A percentile compares a stretch with the other conserved stretches of the same genome.
Evolutionary conservation across 2,329 filamentous ascomycete species (phyloP).

Genomic region (Neonectria coccinea): DNA sequence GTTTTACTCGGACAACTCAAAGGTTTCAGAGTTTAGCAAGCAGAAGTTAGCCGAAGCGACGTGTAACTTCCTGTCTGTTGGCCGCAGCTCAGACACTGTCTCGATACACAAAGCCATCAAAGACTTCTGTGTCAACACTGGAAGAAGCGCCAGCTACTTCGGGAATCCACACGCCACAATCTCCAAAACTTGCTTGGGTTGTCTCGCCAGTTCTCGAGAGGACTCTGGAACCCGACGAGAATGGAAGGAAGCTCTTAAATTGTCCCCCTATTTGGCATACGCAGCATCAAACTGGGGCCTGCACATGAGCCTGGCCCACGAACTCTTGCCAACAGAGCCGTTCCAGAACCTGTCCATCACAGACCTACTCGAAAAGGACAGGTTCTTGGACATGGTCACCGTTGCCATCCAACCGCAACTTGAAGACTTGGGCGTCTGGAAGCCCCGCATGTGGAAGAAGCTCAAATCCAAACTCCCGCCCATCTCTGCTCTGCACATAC

Average conservation of each 20-base stretch:
- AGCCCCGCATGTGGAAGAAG: neutral
- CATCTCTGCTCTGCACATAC: conserved; percentile 7
- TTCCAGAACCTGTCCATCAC: neutral
- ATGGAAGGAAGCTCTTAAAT: neutral
- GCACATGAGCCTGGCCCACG: conserved; percentile 5
- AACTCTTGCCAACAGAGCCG: neutral
- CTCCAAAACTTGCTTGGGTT: conserved; percentile 6
- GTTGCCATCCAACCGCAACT: conserved; percentile 4
- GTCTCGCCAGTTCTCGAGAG: neutral
- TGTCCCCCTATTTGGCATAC: conserved; percentile 8
- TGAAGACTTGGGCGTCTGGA: conserved; percentile 2
- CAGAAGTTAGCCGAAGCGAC: conserved; percentile 1
- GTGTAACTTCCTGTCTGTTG: conserved; percentile 7
- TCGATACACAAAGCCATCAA: conserved; percentile 12
- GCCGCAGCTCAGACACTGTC: neutral
- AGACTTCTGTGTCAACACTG: neutral
- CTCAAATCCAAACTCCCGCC: conserved; percentile 1
- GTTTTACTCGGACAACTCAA: conserved; percentile 3
- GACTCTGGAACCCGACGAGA: neutral
- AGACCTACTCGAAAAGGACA: neutral
- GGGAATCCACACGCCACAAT: conserved; percentile 7
- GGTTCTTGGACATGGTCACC: conserved; percentile 8
- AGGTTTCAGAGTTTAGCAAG: neutral
- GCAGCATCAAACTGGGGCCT: conserved; percentile 11
- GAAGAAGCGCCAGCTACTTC: neutral